Base-by-base conservation (phyloP, 768 basidiomycete species). In the Mycena haematopus region DNA sequence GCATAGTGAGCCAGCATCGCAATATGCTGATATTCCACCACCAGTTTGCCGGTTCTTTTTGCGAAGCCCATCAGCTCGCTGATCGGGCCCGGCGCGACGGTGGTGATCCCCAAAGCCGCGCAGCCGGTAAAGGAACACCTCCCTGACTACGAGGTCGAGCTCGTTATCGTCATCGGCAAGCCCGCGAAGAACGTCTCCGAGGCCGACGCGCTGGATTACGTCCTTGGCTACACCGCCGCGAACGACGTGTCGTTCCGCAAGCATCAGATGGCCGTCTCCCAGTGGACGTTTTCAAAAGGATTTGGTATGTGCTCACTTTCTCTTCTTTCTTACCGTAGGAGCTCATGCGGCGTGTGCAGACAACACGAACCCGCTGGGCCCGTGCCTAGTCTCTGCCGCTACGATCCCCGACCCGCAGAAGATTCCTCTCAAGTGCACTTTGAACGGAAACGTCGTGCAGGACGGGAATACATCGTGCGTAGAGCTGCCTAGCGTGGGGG, bases 271-370 rank as follows among this genome's bases (percentile, higher is more conserved):
- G 85, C 86, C 4, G 87, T 89, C 11, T 88, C 89, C 0, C 94
- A 96, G 68, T 96, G 94, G 93, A 80, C 84, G 31, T 95, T 93
- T 75, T 93, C 92, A 27, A 96, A 96, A 74, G 82, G 89, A 44
- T 96, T 93, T 67, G 93, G 92, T 89, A 60, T 25, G 82, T 68
- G 25, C 25, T 17, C 11, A 27, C 29, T 19, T 36, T 15, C 1
- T n/a, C 8, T n/a, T 27, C 14, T 19, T 0, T 25, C 19, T 14
- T 17, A n/a, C n/a, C n/a, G n/a, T n/a, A n/a, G 40, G 2, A 25
- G n/a, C 42, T 50, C 10, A 56, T 17, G 17, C 2, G 3, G 6
- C 17, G 15, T 31, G 24, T 10, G 40, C 52, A 88, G 87, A 89
- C 65, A 83, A 88, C 72, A 85, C 86, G 5, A 87, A 84, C 68